A percentile compares a stretch with the other conserved stretches of the same genome.
These are phyloP conservation scores for Rhinocladiella mackenziei DNA, from an alignment of 2,329 filamentous ascomycete species.

Conservation along the genomic window DNA sequence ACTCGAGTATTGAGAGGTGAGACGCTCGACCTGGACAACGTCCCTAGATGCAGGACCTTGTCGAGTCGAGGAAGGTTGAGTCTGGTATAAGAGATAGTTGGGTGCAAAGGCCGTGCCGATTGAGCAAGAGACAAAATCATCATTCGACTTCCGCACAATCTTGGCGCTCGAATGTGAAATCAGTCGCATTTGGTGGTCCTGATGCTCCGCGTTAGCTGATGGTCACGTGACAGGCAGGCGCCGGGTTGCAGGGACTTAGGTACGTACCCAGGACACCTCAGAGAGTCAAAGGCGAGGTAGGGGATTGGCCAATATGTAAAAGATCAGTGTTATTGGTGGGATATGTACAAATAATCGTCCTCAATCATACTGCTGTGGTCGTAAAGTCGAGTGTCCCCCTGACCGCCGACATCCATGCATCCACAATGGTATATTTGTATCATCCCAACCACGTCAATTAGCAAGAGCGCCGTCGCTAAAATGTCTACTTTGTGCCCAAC, in stretches of 20 bases:
- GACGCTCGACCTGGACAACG: conserved; percentile 28
- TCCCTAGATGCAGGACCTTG: conserved; percentile 26
- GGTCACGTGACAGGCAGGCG: background rate
- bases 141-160: background rate
- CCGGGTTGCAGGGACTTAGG: no score
- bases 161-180: no score
- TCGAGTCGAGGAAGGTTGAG: conserved; percentile 26
- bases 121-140: background rate
- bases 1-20: conserved; percentile 33
- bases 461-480: conserved; percentile 15
- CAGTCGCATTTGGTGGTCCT: no score
- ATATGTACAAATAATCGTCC: background rate
- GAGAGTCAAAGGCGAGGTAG: no score
- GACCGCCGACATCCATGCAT: background rate
- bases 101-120: no score
- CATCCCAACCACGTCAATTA: background rate
- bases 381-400: background rate
- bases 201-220: conserved; percentile 11
- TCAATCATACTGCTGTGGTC: background rate
- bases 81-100: conserved; percentile 16
- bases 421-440: no score
- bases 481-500: background rate
- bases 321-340: no score
- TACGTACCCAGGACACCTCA: background rate
- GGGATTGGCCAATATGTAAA: no score